Conservation (phyloP, 345 rosid genomes). For the Eucalyptus marginata region DNA sequence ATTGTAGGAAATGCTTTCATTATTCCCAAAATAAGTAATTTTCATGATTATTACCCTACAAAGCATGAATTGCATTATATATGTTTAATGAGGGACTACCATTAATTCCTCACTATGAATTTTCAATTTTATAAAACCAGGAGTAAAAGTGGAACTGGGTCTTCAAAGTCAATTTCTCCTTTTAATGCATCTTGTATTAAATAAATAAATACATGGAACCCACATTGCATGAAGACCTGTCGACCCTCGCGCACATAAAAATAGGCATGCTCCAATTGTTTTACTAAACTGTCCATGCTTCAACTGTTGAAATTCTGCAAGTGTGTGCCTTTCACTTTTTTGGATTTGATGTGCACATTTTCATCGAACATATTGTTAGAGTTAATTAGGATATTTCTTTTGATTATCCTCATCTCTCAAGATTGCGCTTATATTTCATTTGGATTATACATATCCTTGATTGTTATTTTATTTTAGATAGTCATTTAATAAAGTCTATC, state of each 20-base stretch:
- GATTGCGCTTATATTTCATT: no score
- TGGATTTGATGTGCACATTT: no score
- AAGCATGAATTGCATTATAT: not conserved
- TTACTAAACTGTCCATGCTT: not conserved
- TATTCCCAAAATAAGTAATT: no score
- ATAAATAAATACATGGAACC: not conserved
- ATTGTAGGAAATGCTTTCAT: no score
- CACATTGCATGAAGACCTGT: not conserved
- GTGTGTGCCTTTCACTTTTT: not conserved
- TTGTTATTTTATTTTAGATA: no score
- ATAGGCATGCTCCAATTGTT: not conserved
- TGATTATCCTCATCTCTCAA: no score
- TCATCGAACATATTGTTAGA: no score
- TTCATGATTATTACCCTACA: not conserved
- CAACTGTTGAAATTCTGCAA: not conserved
- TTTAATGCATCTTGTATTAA: not conserved
- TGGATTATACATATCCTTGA: no score
- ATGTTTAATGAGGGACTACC: no score
- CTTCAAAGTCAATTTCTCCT: not conserved
- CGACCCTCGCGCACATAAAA: not conserved
- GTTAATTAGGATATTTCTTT: no score
- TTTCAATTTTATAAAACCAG: not conserved
- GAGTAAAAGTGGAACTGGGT: not conserved
- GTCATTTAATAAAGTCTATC: no score
- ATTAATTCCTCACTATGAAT: not conserved